Evolutionary conservation across 192 early-diverging fungal genomes (phyloP).

Genomic region (Backusella morwellensis): DNA sequence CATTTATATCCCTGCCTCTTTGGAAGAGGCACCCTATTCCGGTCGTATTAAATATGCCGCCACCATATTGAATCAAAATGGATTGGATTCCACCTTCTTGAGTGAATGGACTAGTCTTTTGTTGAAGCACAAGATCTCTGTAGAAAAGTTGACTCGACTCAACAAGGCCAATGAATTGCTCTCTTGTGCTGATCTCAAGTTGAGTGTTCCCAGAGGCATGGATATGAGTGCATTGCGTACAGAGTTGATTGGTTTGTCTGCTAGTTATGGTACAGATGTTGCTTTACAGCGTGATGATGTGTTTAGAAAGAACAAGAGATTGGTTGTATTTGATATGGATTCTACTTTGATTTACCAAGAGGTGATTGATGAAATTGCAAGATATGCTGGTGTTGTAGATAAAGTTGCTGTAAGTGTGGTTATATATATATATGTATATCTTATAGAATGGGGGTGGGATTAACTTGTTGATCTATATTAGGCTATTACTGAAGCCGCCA

Average conservation of each 20-base stretch:
- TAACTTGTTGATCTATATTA: slow-evolving; percentile 16
- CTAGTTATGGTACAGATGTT: slow-evolving; percentile 73
- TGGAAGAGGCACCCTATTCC: slow-evolving; percentile 86
- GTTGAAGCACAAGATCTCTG: slow-evolving; percentile 73
- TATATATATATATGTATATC: neutral
- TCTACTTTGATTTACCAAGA: slow-evolving; percentile 98
- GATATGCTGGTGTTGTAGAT: slow-evolving; percentile 86
- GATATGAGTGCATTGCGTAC: slow-evolving; percentile 68
- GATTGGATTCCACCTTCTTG: slow-evolving; percentile 73
- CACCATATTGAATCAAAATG: slow-evolving; percentile 83
- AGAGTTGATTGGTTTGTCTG: slow-evolving; percentile 70
- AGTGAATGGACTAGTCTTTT: slow-evolving; percentile 80
- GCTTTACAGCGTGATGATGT: slow-evolving; percentile 88
- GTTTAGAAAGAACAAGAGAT: slow-evolving; percentile 83
- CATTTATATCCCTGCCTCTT: slow-evolving; percentile 42
- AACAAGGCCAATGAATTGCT: slow-evolving; percentile 59
- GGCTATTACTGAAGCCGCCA: slow-evolving; percentile 93
- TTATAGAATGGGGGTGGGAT: neutral
- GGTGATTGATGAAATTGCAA: slow-evolving; percentile 98
- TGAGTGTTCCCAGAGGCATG: slow-evolving; percentile 70
- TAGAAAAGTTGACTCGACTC: slow-evolving; percentile 86
- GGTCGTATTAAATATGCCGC: slow-evolving; percentile 84
- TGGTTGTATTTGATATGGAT: slow-evolving; percentile 99
- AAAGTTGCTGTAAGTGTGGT: slow-evolving; percentile 73
- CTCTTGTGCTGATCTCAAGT: slow-evolving; percentile 80